Evolutionary conservation across 2,329 filamentous ascomycete species (phyloP).

Genomic region (Arthrinium phaeospermum): DNA sequence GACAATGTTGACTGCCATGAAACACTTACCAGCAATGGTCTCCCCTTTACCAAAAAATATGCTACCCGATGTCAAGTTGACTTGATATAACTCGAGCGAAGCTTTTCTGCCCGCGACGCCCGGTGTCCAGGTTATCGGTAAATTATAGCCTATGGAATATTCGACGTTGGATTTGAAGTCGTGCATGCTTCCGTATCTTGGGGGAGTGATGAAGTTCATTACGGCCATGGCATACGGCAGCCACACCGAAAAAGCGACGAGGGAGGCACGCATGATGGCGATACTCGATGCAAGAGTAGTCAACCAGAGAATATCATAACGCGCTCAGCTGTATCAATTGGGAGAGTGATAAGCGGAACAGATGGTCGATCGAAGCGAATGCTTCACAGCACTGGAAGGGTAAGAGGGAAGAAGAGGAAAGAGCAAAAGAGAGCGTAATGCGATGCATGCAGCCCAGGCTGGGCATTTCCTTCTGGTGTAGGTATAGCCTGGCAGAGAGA

Average conservation of each 20-base stretch:
- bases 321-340: not conserved
- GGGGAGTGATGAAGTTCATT: not conserved
- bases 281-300: not conserved
- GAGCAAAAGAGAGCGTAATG: not conserved
- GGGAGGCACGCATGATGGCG: not conserved
- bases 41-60: not conserved
- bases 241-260: not conserved
- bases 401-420: not conserved
- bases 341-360: not conserved
- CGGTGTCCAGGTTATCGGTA: not conserved
- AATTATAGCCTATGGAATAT: not conserved
- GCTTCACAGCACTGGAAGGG: not conserved
- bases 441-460: not conserved
- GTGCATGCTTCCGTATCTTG: not conserved
- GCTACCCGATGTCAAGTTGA: not conserved
- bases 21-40: not conserved
- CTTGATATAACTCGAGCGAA: not conserved
- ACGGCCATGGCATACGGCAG: not conserved
- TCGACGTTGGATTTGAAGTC: not conserved
- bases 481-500: not conserved
- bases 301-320: not conserved
- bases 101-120: not conserved
- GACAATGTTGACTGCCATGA: not conserved
- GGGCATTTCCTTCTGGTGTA: not conserved
- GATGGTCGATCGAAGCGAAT: not conserved